Base-by-base conservation (phyloP, 768 basidiomycete genomes). In the Pleurotus eryngii region DNA sequence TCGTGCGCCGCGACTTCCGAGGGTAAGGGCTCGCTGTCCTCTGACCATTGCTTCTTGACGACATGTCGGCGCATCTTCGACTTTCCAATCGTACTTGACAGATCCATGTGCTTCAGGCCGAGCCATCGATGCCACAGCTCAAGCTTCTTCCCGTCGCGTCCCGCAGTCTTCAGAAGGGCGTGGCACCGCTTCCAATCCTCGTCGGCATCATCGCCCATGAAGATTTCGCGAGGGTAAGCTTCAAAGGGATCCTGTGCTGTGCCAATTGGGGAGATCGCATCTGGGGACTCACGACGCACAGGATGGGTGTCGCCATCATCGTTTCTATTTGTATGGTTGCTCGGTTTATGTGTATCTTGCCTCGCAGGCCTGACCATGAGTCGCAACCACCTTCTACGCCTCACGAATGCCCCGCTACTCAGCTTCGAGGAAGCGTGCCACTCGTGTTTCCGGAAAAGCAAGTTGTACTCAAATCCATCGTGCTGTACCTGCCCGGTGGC, bases 401-500 rank as follows among this genome's bases (percentile, higher is more conserved):
- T 78, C 37, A 94, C 91, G 81, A 81, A 90, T 3, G 86, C 87
- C 35, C 87, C 87, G 5, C 81, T 71, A 65, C 83, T 83, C 43
- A 86, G 64, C 7, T 90, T 87, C 1, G 85, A 76, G 51, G 80
- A 72, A 0, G 88, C 73, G 15, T 81, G 79, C 91, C 91, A 94
- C 48, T 83, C 69, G 49, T 80, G 77, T 35, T 73, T 69, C 15
- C 87, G 82, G 62, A 93, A 94, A 59, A 75, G 67, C 83, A 87
- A 90, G 66, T 91, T 92, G 71, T 92, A 93, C 69, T 93, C 89
- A 63, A 91, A 93, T 51, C 90, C 90, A 62, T 92, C 90, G 61
- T 87, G 81, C 62, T 91, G 88, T 2, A 91, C 86, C 63, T 87
- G 81, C 50, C 89, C 88, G 20, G 74, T 74, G 62, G 89, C 84